Base-by-base conservation (phyloP, 2,329 filamentous ascomycete species). In the Colletotrichum liaoningense region DNA sequence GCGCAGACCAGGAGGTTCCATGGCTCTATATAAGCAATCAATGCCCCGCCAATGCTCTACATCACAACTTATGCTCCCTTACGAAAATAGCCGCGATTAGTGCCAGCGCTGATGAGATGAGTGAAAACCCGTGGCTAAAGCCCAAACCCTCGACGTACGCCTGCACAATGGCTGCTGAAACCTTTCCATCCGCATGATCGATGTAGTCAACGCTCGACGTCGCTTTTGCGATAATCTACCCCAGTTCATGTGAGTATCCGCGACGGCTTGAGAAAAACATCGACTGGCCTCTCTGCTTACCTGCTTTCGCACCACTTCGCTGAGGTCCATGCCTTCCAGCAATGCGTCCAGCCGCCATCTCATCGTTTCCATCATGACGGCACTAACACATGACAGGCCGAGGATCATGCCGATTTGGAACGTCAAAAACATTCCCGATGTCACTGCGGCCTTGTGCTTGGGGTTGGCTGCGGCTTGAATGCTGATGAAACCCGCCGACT, bases 401-500 rank as follows among this genome's bases (percentile, higher is more conserved):
- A 84, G 70, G 0, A 85, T 83, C 1, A 79, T 75, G n/a, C 83
- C 82, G 4, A 85, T 75, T 0, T 82, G 82, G 1, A 77, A 76
- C 0, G 80, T 79, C 3, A 87, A 77, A 59, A 84, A 86, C 35
- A 86, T 79, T 2, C 83, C 80, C 1, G 84, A 84, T 5, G 85
- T 80, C 22, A 84, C 84, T 0, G 84, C 79, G 0, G 84, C 83
- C 42, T 83, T 81, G 71, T 85, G 81, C 1, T 78, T 75, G 0
- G 81, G 81, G 26, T 82, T 77, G 4, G 85, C 80, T 26, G 82
- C 82, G 4, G 81, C 83, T 66, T 86, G 84, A 1, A 86, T 76
- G 0, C 83, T 81, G 67, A 86, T 83, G 69, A 86, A 86, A 0
- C 84, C 78, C 3, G 83, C 83, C 30, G 81, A 83, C 28, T 83